These are phyloP conservation scores for Aspergillus conjunctus DNA, from an alignment of 495 filamentous ascomycete species.

Conservation along the genomic window DNA sequence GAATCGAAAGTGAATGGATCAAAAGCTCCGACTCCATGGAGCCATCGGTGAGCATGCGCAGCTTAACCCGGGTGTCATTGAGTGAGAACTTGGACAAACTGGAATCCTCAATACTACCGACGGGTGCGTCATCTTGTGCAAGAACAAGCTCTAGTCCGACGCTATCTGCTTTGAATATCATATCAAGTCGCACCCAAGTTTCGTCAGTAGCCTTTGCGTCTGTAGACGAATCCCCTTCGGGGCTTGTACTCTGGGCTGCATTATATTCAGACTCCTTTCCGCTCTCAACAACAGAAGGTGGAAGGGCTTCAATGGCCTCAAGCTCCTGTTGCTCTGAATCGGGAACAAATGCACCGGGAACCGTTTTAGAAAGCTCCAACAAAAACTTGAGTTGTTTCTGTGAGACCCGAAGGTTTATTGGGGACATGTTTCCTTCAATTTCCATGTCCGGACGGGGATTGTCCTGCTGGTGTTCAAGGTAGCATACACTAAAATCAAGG, in stretches of 20 bases:
- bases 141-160: slow-evolving; percentile 88
- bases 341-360: slow-evolving; percentile 81
- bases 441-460: slow-evolving; percentile 86
- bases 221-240: slow-evolving; percentile 38
- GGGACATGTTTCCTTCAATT: slow-evolving; percentile 85
- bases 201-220: slow-evolving; percentile 65
- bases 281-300: slow-evolving; percentile 55
- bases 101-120: slow-evolving; percentile 74
- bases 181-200: slow-evolving; percentile 90
- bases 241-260: slow-evolving; percentile 55
- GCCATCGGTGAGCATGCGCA: slow-evolving; percentile 91
- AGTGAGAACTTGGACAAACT: slow-evolving; percentile 93
- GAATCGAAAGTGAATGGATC: slow-evolving; percentile 92
- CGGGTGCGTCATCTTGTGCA: slow-evolving; percentile 69
- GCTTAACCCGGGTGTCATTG: slow-evolving; percentile 86
- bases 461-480: slow-evolving; percentile 79
- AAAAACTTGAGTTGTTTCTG: slow-evolving; percentile 89
- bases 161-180: slow-evolving; percentile 85
- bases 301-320: slow-evolving; percentile 64
- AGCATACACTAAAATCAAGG: slow-evolving; percentile 85
- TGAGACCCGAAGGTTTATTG: slow-evolving; percentile 86
- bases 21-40: slow-evolving; percentile 91
- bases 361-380: slow-evolving; percentile 77
- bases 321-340: slow-evolving; percentile 72
- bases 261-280: slow-evolving; percentile 39